Evolutionary conservation across 2,329 filamentous ascomycete species (phyloP).

Genomic region (Conoideocrella luteorostrata): DNA sequence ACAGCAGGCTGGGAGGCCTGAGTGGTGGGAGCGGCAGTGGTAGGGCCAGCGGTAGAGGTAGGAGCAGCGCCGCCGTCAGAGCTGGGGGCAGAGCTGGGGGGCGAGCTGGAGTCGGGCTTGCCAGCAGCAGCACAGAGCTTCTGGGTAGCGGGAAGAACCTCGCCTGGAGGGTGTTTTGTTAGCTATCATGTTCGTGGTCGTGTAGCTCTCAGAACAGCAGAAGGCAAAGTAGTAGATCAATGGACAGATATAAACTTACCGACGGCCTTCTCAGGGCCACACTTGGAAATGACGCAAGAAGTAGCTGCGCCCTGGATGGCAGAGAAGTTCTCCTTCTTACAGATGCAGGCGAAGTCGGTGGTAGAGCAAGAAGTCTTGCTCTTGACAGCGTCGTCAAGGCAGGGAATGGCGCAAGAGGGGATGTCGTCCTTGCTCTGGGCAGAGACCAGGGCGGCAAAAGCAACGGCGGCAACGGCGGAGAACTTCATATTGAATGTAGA

Average conservation of each 20-base stretch:
- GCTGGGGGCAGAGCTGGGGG: conserved; percentile 8
- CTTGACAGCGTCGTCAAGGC: conserved; percentile 26
- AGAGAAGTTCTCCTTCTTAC: conserved; percentile 22
- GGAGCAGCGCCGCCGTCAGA: conserved; percentile 6
- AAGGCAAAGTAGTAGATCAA: not conserved
- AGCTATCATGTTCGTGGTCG: not conserved
- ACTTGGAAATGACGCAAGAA: conserved; percentile 28
- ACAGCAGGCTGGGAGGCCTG: conserved; percentile 8
- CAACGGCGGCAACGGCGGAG: conserved; percentile 24
- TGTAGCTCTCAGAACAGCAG: not conserved
- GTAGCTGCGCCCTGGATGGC: conserved; percentile 25
- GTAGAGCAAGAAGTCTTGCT: conserved; percentile 24
- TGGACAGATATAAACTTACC: conserved; percentile 23
- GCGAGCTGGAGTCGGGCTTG: conserved; percentile 6
- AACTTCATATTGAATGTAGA: conserved; percentile 31
- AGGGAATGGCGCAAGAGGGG: conserved; percentile 31
- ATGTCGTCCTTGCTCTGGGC: conserved; percentile 29
- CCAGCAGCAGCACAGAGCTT: conserved; percentile 24
- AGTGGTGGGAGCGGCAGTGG: conserved; percentile 9
- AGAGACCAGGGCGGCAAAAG: conserved; percentile 26
- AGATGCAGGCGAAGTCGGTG: conserved; percentile 29
- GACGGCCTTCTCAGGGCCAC: conserved; percentile 30
- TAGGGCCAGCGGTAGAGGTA: conserved; percentile 7
- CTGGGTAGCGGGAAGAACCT: conserved; percentile 32
- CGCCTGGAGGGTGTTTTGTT: conserved; percentile 20